Percentiles rank a stretch among this genome's conserved stretches.
Evolutionary conservation across 2,329 filamentous ascomycete species (phyloP).

Genomic region (Colletotrichum orbiculare): DNA sequence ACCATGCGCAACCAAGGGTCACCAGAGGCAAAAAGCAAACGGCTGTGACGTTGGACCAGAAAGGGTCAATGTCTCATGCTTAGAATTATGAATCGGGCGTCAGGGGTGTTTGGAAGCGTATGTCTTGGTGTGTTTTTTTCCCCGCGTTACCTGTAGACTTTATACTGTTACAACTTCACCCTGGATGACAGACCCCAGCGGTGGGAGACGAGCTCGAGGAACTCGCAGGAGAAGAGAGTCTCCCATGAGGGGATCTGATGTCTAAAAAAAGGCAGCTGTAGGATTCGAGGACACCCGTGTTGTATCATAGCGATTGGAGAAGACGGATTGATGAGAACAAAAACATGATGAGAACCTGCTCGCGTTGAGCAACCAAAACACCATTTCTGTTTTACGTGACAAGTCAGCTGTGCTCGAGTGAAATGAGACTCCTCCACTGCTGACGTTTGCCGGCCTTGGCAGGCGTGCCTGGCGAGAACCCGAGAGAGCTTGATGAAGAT

Average conservation of each 20-base stretch:
- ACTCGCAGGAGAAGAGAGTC: conserved; percentile 15
- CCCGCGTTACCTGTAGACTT: conserved; percentile 29
- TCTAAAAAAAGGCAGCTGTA: conserved; percentile 33
- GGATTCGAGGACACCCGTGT: conserved; percentile 36
- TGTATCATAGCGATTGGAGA: conserved; percentile 38
- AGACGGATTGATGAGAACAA: conserved; percentile 32
- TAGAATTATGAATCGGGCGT: conserved; percentile 37
- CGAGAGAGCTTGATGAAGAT: conserved; percentile 17
- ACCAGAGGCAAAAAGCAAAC: conserved; percentile 31
- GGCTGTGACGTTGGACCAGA: conserved; percentile 30
- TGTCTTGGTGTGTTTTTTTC: conserved; percentile 27
- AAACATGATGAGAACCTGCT: conserved; percentile 32
- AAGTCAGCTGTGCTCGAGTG: neutral
- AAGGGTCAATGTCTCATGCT: conserved; percentile 33
- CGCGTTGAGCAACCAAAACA: conserved; percentile 23
- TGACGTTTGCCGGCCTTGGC: conserved; percentile 14
- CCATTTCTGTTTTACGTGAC: conserved; percentile 2
- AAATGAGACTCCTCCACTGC: neutral
- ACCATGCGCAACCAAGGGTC: conserved; percentile 33
- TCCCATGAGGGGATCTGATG: conserved; percentile 20
- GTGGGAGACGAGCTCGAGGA: conserved; percentile 25
- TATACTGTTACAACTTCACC: conserved; percentile 36
- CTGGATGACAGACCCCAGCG: conserved; percentile 20
- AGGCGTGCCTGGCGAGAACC: neutral
- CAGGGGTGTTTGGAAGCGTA: conserved; percentile 35